Conservation (phyloP, 495 filamentous ascomycete genomes). For the Aspergillus leporis region DNA sequence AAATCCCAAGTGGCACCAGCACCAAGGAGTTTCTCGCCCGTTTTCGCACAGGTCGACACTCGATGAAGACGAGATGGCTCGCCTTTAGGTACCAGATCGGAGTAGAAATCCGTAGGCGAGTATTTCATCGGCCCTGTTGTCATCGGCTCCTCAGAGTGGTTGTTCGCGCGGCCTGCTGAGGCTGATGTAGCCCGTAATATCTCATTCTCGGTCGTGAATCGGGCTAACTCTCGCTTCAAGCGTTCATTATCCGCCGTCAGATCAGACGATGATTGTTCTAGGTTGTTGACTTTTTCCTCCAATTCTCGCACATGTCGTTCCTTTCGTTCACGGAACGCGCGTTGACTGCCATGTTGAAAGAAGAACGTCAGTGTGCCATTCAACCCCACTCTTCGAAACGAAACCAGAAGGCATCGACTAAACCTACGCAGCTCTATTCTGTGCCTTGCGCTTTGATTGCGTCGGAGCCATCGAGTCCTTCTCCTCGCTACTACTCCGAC, state of each 20-base stretch:
- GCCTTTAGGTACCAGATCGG: slow-evolving; percentile 39
- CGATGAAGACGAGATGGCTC: slow-evolving; percentile 60
- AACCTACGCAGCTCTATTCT: slow-evolving; percentile 94
- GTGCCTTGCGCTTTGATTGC: slow-evolving; percentile 85
- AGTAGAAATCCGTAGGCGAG: slow-evolving; percentile 67
- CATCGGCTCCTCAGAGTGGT: slow-evolving; percentile 29
- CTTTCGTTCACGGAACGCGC: slow-evolving; percentile 96
- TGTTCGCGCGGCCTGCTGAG: slow-evolving; percentile 20
- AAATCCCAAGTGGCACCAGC: slow-evolving; percentile 87
- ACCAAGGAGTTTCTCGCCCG: slow-evolving; percentile 75
- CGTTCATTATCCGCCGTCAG: slow-evolving; percentile 78
- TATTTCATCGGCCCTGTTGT: slow-evolving; percentile 71
- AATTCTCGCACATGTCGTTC: slow-evolving; percentile 91
- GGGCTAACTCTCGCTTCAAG: slow-evolving; percentile 76
- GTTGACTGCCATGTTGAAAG: slow-evolving; percentile 60
- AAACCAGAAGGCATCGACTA: slow-evolving; percentile 6
- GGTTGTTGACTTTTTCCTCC: slow-evolving; percentile 76
- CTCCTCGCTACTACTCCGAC: slow-evolving; percentile 59
- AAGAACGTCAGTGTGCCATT: not conserved
- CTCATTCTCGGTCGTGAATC: slow-evolving; percentile 85
- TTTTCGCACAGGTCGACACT: slow-evolving; percentile 61
- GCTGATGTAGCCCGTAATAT: slow-evolving; percentile 79
- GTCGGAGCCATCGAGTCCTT: slow-evolving; percentile 73
- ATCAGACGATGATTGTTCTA: slow-evolving; percentile 59
- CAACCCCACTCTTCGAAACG: not conserved